phyloP scores from a whole-genome alignment of 2,329 filamentous ascomycete genomes.

The Tolypocladium inflatum region DNA sequence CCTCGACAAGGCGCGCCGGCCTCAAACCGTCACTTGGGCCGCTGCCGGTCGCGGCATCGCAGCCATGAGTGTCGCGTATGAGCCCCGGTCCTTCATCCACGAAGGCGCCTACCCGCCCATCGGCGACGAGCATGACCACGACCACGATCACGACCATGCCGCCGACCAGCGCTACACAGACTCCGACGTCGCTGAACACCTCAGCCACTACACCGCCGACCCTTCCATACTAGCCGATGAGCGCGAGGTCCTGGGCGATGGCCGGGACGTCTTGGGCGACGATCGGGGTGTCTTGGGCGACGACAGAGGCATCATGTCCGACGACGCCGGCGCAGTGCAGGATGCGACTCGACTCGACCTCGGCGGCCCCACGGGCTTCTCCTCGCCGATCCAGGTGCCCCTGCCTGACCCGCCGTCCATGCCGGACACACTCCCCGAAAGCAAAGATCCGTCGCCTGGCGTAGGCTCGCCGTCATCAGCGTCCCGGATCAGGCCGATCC shows the following conservation, averaged over 20 bases:
- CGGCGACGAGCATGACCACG: slow-evolving; percentile 28
- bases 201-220: slow-evolving; percentile 33
- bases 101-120: slow-evolving; percentile 38
- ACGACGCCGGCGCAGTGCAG: slow-evolving; percentile 27
- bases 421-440: slow-evolving; percentile 21
- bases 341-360: slow-evolving; percentile 30
- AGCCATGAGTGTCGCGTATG: slow-evolving; percentile 43
- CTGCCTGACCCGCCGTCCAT: slow-evolving; percentile 20
- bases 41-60: slow-evolving; percentile 10
- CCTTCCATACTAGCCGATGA: slow-evolving; percentile 27
- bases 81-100: slow-evolving; percentile 38
- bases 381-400: slow-evolving; percentile 23
- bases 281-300: slow-evolving; percentile 23
- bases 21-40: slow-evolving; percentile 3
- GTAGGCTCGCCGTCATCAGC: slow-evolving; percentile 20
- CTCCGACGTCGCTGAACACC: slow-evolving; percentile 31
- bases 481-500: slow-evolving; percentile 40
- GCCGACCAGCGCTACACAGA: slow-evolving; percentile 32
- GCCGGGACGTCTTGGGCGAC: slow-evolving; percentile 22
- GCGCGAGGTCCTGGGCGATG: slow-evolving; percentile 11
- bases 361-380: slow-evolving; percentile 16
- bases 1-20: slow-evolving; percentile 4
- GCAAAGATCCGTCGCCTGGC: slow-evolving; percentile 23
- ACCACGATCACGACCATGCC: slow-evolving; percentile 25
- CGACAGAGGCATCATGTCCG: slow-evolving; percentile 24